These are phyloP conservation scores for Pulveroboletus sp. DNA, from an alignment of 768 basidiomycete species.

Conservation along the genomic window DNA sequence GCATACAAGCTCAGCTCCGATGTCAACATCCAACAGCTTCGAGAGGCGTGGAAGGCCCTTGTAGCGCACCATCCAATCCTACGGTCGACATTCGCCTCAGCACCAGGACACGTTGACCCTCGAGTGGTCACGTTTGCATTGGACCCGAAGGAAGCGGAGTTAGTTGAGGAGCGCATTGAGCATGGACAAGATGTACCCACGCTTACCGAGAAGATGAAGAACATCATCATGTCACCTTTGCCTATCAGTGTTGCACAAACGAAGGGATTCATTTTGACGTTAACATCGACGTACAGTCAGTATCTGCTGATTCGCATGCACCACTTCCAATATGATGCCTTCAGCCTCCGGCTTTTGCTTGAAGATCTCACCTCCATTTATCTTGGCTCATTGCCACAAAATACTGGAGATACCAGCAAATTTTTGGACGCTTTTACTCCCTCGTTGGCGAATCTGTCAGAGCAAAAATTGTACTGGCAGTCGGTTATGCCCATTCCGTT, in stretches of 20 bases:
- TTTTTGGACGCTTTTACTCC: slow-evolving; percentile 29
- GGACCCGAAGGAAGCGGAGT: slow-evolving; percentile 1
- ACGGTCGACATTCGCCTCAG: slow-evolving; percentile 38
- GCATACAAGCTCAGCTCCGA: slow-evolving; percentile 32
- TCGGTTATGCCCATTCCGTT: slow-evolving; percentile 27
- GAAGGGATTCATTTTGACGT: slow-evolving; percentile 18
- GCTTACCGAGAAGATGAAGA: slow-evolving; percentile 20
- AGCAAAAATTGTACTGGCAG: slow-evolving; percentile 35
- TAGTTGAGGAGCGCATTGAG: slow-evolving; percentile 7
- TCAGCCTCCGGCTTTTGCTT: slow-evolving; percentile 39
- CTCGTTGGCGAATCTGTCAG: slow-evolving; percentile 13
- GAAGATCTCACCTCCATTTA: slow-evolving; percentile 39
- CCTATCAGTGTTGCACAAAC: slow-evolving; percentile 18
- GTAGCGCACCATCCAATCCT: slow-evolving; percentile 35
- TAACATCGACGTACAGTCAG: background rate
- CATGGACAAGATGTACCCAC: slow-evolving; percentile 5
- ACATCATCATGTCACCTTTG: slow-evolving; percentile 20
- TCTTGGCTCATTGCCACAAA: slow-evolving; percentile 18
- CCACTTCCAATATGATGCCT: slow-evolving; percentile 49
- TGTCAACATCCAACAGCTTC: slow-evolving; percentile 28
- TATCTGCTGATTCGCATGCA: slow-evolving; percentile 36
- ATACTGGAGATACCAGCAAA: slow-evolving; percentile 21
- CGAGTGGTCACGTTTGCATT: slow-evolving; percentile 24
- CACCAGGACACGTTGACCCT: slow-evolving; percentile 11
- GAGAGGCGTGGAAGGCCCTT: slow-evolving; percentile 36